Evolutionary conservation across 345 rosid species (phyloP).

Genomic region (Linum trigynum): DNA sequence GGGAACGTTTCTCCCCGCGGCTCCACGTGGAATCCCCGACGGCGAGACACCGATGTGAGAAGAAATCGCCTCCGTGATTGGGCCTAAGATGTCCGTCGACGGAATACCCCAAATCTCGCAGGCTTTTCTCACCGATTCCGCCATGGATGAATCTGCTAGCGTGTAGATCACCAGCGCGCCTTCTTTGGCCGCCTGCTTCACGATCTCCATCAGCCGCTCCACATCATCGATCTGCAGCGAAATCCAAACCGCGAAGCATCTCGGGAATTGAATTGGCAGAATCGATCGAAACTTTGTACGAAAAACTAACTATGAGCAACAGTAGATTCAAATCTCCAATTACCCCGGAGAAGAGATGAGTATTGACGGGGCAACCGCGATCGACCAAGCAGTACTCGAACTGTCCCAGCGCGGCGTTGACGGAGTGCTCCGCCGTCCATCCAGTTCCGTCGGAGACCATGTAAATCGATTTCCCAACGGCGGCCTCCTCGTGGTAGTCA

Average conservation of each 20-base stretch:
- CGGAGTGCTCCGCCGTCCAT: conserved; percentile 89
- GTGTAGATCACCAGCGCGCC: conserved; percentile 69
- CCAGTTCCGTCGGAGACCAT: conserved; percentile 95
- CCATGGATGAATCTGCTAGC: conserved; percentile 70
- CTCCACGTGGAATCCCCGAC: conserved; percentile 76
- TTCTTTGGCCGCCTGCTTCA: conserved; percentile 82
- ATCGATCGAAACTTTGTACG: too few species aligned
- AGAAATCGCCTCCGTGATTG: conserved; percentile 71
- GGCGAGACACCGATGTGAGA: conserved; percentile 77
- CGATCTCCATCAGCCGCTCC: conserved; percentile 56
- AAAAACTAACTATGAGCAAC: too few species aligned
- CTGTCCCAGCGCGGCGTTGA: conserved; percentile 82
- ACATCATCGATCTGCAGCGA: conserved; percentile 51
- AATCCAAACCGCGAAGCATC: neutral
- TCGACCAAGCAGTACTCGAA: conserved; percentile 85
- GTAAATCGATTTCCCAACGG: conserved; percentile 53
- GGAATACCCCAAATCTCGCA: conserved; percentile 63
- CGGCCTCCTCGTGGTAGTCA: conserved; percentile 8
- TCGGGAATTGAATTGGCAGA: too few species aligned
- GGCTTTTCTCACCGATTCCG: conserved; percentile 58
- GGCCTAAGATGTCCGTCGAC: conserved; percentile 68
- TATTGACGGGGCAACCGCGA: conserved; percentile 78
- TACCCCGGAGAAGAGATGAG: conserved; percentile 95
- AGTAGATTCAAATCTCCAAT: conserved; percentile 1
- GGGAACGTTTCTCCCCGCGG: conserved; percentile 37